Base-by-base conservation (phyloP, 805 yeast species). In the Teunomyces lycoperdinae region DNA sequence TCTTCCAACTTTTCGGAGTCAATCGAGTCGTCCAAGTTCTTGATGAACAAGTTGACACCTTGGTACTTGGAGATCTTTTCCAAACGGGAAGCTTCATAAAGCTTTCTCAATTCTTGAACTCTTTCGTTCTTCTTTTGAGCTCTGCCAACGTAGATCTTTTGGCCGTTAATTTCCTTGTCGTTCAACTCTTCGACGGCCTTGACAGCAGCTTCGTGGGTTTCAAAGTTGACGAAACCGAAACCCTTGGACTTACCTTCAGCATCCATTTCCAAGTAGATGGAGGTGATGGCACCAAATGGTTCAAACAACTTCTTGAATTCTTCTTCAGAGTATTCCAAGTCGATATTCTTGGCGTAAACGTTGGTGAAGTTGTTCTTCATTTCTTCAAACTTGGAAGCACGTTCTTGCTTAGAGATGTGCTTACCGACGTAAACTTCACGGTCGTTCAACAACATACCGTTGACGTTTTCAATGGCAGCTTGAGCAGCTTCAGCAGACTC, bases 71-170 rank as follows among this genome's bases (percentile, higher is more conserved):
- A 83, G 68, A 89, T 76, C 73, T 89, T 89, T 78, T 94, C 98
- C 70, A 87, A 80, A 71, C 96, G 85, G 60, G 87, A 85, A 60
- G 87, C 82, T 76, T 94, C 98, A 78, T 89, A 85, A 78, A 89
- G 96, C 76, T 85, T 86, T 80, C 87, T 89, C 73, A 94, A 87
- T 76, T 90, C 96, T 78, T 89, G 96, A 67, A 85, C 74, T 80
- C 99, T 91, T 83, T 94, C 99, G 74, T 87, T 81, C 83, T 90
- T 92, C 90, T 90, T 92, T 80, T 94, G 99, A 61, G 99, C 99
- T 76, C 99, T 89, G 64, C 97, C 97, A 64, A 92, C 99, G 71
- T 84, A 94, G 57, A 94, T 75, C 72, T 78, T 81, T 78, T 88
- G 89, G 64, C 94, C 95, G 63, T 82, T 83, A 70, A 85, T 71